Evolutionary conservation across 495 filamentous ascomycete species (phyloP), one percentile per base, ranked within the genome.

Genomic region (Trichoderma reesei): DNA sequence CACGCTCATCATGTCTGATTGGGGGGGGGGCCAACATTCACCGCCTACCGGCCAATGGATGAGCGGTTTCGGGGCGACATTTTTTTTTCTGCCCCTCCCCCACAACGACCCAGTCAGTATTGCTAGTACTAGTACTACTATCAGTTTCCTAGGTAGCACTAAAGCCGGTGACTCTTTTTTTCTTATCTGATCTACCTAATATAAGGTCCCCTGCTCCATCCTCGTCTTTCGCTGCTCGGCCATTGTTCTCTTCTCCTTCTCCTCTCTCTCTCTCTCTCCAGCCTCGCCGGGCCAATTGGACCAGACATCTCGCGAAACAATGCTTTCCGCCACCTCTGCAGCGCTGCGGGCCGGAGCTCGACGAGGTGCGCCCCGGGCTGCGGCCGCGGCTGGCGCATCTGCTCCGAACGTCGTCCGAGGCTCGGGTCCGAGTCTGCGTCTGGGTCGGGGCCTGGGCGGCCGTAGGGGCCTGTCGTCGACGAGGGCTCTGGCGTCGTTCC

Each of bases 311-410:
- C 7, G 37, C 14, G 20, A 46, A 64, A 42, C 1, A n/a, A 76
- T 76, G 73, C 67, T 72, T 46, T 74, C 73, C 66, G 73, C 72
- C n/a, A 61, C 63, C 59, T 68, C 73, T 64, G 72, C 73, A 54
- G 72, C 74, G 72, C 65, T 80, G 61, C 67, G 76, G 70, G 76
- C 76, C 60, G 76, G 76, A 63, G 75, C 76, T 68, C 75, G 76
- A 61, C 76, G 76, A 65, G 70, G 68, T 65, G 69, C 73, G 63
- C 76, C 76, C 63, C 70, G 66, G 1, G 66, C 10, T 39, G n/a
- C n/a, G 10, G 36, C 60, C 18, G 37, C n/a, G 31, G 26, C 59
- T 20, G 4, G 38, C 37, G 33, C 31, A 37, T 20, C 59, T 31
- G 59, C 61, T 62, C 39, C 39, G 39, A 33, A 33, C 10, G 16